phyloP scores from a whole-genome alignment of 192 early-diverging fungal genomes.

The Endogone sp. region DNA sequence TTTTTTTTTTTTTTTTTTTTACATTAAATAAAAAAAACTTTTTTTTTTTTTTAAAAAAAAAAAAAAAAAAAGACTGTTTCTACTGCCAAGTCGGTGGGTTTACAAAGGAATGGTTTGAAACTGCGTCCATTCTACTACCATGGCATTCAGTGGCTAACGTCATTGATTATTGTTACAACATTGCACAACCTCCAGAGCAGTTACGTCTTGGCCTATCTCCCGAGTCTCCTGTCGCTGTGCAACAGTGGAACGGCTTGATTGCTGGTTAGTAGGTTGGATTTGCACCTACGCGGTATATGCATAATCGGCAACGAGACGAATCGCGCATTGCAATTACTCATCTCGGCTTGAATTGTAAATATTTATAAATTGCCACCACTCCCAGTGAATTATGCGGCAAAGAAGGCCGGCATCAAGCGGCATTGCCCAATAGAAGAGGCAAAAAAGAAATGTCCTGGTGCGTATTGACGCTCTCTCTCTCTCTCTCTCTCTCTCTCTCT shows the following conservation, averaged over 20 bases:
- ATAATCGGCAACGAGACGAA: too few species aligned
- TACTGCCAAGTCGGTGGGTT: constrained; percentile 76
- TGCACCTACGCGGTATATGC: not conserved
- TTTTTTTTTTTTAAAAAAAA: not conserved
- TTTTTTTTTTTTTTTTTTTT: too few species aligned
- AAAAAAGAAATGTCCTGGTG: constrained; percentile 44
- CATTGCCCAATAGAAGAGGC: constrained; percentile 50
- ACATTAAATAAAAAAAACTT: not conserved
- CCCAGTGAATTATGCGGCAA: constrained; percentile 81
- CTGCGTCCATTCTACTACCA: constrained; percentile 1
- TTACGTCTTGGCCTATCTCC: constrained; percentile 62
- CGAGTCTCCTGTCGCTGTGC: constrained; percentile 73
- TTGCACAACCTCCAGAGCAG: constrained; percentile 48
- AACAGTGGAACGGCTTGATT: constrained; percentile 88
- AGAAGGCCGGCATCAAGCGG: constrained; percentile 72
- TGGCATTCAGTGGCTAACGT: not conserved
- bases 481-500: not conserved
- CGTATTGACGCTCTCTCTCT: too few species aligned
- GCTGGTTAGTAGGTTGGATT: constrained; percentile 39
- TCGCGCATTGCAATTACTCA: too few species aligned
- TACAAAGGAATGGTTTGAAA: not conserved
- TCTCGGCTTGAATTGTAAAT: too few species aligned
- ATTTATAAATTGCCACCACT: too few species aligned
- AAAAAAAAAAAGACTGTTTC: constrained; percentile 55
- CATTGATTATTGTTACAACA: not conserved